These are phyloP conservation scores for Dothiorella sarmentorum DNA, from an alignment of 2,329 filamentous ascomycete species.

Conservation along the genomic window DNA sequence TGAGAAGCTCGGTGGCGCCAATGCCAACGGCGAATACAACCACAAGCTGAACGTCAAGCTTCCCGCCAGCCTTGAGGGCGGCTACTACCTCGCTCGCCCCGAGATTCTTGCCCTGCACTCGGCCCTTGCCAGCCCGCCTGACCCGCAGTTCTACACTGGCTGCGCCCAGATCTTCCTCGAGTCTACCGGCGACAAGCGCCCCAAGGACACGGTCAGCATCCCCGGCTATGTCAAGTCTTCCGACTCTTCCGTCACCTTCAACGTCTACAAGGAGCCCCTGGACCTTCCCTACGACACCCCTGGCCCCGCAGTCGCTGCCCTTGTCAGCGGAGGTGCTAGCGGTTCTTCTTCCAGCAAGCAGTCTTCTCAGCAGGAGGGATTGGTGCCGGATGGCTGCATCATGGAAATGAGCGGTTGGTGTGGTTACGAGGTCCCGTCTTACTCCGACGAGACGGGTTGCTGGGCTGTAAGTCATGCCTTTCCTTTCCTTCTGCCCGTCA, in stretches of 20 bases:
- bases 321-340: constrained; percentile 32
- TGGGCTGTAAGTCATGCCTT: constrained; percentile 46
- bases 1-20: constrained; percentile 62
- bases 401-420: constrained; percentile 72
- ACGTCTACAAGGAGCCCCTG: constrained; percentile 57
- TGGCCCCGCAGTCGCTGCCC: constrained; percentile 55
- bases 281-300: constrained; percentile 57
- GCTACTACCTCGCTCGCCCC: constrained; percentile 68
- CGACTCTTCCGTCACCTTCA: constrained; percentile 58
- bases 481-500: neutral
- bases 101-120: constrained; percentile 68
- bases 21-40: constrained; percentile 52
- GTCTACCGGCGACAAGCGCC: constrained; percentile 46
- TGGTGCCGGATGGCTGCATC: constrained; percentile 56
- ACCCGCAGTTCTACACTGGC: constrained; percentile 68
- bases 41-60: constrained; percentile 58
- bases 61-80: constrained; percentile 58
- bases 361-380: constrained; percentile 45
- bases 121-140: constrained; percentile 51
- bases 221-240: constrained; percentile 60
- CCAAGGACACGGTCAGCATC: constrained; percentile 58
- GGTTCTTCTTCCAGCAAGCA: constrained; percentile 15
- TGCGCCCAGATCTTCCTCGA: constrained; percentile 69
- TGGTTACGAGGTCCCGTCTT: constrained; percentile 57
- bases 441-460: constrained; percentile 56